Evolutionary conservation across 73 alveolate genomes (phyloP).

Genomic region (Effrenium voratum): DNA sequence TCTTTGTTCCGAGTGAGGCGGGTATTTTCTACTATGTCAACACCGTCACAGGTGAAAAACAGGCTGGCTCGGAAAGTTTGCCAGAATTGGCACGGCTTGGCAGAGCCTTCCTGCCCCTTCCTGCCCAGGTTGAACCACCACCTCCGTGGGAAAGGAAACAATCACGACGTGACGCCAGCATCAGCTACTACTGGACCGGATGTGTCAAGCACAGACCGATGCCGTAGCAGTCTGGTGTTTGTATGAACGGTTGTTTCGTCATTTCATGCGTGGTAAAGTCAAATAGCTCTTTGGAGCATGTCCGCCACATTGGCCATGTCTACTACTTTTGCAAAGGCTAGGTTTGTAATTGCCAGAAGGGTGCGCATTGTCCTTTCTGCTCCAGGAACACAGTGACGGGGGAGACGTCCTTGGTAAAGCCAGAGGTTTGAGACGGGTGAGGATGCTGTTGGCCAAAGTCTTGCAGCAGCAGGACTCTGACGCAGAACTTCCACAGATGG

Average conservation of each 20-base stretch:
- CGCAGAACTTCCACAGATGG: neutral
- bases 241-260: no score
- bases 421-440: neutral
- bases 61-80: neutral
- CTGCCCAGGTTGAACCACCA: constrained; percentile 46
- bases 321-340: no score
- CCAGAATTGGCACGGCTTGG: neutral
- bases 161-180: neutral
- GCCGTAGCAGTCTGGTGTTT: no score
- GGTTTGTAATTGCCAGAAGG: no score
- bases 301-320: no score
- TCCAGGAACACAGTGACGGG: neutral
- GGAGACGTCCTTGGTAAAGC: neutral
- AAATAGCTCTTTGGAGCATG: no score
- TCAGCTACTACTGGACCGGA: constrained; percentile 36
- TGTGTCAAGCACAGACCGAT: no score
- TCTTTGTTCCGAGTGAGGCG: neutral
- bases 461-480: neutral
- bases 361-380: no score
- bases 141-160: constrained; percentile 22
- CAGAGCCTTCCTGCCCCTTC: neutral
- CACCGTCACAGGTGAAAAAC: neutral
- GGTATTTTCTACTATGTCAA: constrained; percentile 15
- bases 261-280: no score
- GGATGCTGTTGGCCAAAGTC: neutral